Conservation (phyloP, 805 yeast species). For the Millerozyma miso region DNA sequence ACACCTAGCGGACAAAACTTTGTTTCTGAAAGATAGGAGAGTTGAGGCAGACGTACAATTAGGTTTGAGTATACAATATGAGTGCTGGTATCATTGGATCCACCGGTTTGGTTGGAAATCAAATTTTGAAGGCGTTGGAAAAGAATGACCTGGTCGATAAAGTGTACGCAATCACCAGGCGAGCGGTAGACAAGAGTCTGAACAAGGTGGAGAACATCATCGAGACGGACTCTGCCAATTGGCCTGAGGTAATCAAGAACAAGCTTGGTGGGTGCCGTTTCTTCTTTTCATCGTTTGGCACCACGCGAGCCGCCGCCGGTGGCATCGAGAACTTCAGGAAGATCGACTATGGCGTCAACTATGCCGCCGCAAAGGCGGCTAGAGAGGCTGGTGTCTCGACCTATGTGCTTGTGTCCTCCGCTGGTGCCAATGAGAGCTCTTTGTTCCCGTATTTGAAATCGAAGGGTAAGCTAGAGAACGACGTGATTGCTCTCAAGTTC, state of each 20-base stretch:
- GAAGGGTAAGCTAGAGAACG: conserved; percentile 77
- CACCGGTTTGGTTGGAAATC: conserved; percentile 73
- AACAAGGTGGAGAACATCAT: conserved; percentile 35
- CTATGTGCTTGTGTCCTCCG: conserved; percentile 61
- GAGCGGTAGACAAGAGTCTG: conserved; percentile 29
- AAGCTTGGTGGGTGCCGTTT: conserved; percentile 32
- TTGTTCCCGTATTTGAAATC: conserved; percentile 56
- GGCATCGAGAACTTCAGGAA: conserved; percentile 61
- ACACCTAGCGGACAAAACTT: no score
- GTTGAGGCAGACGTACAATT: not conserved
- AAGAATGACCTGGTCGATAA: conserved; percentile 30
- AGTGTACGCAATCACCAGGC: conserved; percentile 51
- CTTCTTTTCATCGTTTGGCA: conserved; percentile 67
- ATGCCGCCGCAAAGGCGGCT: conserved; percentile 68
- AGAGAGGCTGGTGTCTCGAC: conserved; percentile 64
- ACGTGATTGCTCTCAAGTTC: conserved; percentile 56
- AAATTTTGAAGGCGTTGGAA: conserved; percentile 45
- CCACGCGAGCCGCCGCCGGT: conserved; percentile 72
- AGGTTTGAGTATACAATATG: not conserved
- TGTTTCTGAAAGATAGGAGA: no score
- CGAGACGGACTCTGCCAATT: conserved; percentile 44
- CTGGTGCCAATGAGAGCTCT: conserved; percentile 59
- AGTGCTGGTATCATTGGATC: conserved; percentile 50
- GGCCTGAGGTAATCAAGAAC: conserved; percentile 42
- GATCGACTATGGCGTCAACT: conserved; percentile 73